Base-by-base conservation (phyloP, 352 stramenopile species). In the Pythium oligandrum region DNA sequence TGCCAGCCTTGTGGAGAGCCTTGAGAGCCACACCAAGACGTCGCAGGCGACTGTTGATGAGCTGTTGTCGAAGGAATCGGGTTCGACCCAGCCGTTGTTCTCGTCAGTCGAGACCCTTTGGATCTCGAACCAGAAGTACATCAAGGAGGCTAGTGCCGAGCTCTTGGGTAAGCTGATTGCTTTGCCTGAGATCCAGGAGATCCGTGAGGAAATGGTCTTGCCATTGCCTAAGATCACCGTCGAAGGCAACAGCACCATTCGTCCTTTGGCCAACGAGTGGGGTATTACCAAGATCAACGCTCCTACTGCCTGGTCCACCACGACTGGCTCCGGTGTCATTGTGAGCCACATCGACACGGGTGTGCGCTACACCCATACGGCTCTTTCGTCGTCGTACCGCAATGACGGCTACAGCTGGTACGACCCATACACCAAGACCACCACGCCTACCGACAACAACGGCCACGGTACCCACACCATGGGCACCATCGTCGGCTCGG, bases 401-500 rank as follows among this genome's bases (percentile, higher is more conserved):
- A 17, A 7, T 6, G n/a, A 46, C 2, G 17, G 17, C 17, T 71
- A 57, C 55, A 51, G 57, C 32, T 77, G 59, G 63, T 79, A 46
- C 30, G 64, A 79, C 35, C 60, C 71, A 0, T 62, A 57, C 17
- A 53, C 49, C 10, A 43, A 61, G 6, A 46, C 48, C 1, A 33
- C 48, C 0, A 36, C 31, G 1, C 68, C 68, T 0, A 64, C 55
- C 39, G 68, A 77, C 39, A 30, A 48, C 3, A 39, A 61, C 12
- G 59, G 59, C 31, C 66, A 73, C 43, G 67, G 67, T 10, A 70
- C 67, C 26, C 67, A 75, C 55, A 65, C 58, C 8, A 75, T 73
- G 35, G 67, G 67, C 11, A 73, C 64, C 4, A 75, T 75, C 47
- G 63, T 54, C 8, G 70, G 70, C 17, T 30, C 38, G 6, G 49